Evolutionary conservation across 202 grass and related monocot genomes (phyloP), one percentile per base, ranked within the genome.

Genomic region (Hordeum pubiflorum): DNA sequence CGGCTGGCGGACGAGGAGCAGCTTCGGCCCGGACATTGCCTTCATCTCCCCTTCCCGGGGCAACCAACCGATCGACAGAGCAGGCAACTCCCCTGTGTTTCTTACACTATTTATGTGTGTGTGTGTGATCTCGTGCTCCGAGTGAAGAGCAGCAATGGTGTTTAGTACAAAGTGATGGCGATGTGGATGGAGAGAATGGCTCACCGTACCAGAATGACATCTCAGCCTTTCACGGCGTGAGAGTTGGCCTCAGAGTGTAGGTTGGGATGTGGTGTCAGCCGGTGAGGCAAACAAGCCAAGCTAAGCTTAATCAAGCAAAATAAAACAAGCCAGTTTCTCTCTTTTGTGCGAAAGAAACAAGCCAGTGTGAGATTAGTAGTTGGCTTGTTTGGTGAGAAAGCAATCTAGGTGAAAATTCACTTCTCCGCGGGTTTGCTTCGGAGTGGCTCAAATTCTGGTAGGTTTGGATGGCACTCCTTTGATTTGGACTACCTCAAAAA

Each of bases 1-100:
- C 6, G 91, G 38, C 44, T 83, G 82, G 56, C 89, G 86, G 9
- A 91, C 76, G 78, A 91, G 52, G 69, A 91, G 72, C 24, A 91
- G 29, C 76, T 85, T 94, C 22, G 92, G 22, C 32, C 89, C 81
- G 1, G 80, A 18, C 62, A 78, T 89, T 13, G 84, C 82, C 79
- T 89, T 94, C 89, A 89, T 87, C 69, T 80, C 23, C 52, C 43
- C 26, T 27, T 27, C 26, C 26, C 31, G 3, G 43, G 12, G 3
- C 3, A 41, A 41, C 11, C n/a, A 44, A 43, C 13, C 21, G 9
- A 60, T 18, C 22, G 27, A 11, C 22, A 17, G 74, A 37, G 70
- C 55, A 27, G 6, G 11, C n/a, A 75, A 27, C 26, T 2, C 1
- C 43, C 15, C 41, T 52, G 3, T 6, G 13, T 6, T 72, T 52